Evolutionary conservation across 495 filamentous ascomycete species (phyloP).

Genomic region (Parathielavia appendiculata): DNA sequence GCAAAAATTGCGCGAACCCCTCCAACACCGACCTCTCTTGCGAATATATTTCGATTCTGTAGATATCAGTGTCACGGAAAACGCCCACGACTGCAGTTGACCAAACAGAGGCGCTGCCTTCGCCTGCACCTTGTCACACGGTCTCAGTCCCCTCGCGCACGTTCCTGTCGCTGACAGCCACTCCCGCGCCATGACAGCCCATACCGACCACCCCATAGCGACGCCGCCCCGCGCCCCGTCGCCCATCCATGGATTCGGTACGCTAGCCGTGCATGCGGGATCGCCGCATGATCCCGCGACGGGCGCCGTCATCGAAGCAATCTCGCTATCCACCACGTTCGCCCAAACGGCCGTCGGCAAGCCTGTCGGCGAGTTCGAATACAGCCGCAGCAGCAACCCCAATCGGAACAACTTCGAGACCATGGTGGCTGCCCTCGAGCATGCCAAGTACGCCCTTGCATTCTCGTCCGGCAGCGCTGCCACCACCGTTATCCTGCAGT

Average conservation of each 20-base stretch:
- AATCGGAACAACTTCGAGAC: conserved; percentile 92
- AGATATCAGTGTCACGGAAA: neutral
- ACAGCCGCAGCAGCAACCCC: conserved; percentile 85
- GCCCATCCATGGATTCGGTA: conserved; percentile 66
- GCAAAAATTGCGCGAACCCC: conserved; percentile 2
- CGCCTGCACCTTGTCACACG: neutral
- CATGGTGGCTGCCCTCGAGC: conserved; percentile 85
- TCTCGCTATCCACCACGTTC: conserved; percentile 93
- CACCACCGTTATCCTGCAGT: conserved; percentile 89
- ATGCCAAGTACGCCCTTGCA: conserved; percentile 87
- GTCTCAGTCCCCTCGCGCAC: neutral
- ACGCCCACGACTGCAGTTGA: conserved; percentile 10
- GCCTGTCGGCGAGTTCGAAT: conserved; percentile 84
- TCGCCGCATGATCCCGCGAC: conserved; percentile 83
- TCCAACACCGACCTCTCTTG: neutral
- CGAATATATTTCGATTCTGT: too few relatives aligned
- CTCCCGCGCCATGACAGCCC: conserved; percentile 36
- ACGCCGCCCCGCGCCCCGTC: conserved; percentile 41
- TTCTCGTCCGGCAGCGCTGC: conserved; percentile 94
- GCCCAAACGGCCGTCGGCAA: conserved; percentile 78
- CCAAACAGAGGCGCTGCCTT: conserved; percentile 17
- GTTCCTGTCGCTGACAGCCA: neutral
- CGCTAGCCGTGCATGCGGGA: conserved; percentile 89
- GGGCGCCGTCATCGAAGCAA: conserved; percentile 91
- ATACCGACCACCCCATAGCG: conserved; percentile 37